Conservation (phyloP, 2,329 filamentous ascomycete species). For the Fusarium subtropicale region DNA sequence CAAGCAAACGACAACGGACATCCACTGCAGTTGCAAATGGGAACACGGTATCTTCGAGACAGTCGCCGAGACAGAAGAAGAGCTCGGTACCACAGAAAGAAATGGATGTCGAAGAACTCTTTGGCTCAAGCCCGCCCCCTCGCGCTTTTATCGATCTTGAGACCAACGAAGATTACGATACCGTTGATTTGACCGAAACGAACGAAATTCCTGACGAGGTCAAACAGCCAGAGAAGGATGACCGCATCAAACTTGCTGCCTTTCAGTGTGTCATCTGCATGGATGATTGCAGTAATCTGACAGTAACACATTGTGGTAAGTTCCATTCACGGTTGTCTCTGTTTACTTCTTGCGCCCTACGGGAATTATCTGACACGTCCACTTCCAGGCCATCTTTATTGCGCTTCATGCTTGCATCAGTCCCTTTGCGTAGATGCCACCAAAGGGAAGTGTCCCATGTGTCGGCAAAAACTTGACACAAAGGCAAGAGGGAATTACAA, state of each 20-base stretch:
- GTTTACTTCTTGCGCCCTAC: background rate
- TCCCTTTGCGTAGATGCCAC: conserved; percentile 67
- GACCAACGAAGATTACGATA: conserved; percentile 43
- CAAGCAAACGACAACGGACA: conserved; percentile 47
- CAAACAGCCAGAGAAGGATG: conserved; percentile 60
- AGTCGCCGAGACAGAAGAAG: conserved; percentile 21
- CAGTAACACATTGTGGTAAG: conserved; percentile 75
- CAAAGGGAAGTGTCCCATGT: conserved; percentile 73
- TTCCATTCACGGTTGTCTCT: conserved; percentile 21
- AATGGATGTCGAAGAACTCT: conserved; percentile 46
- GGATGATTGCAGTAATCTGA: conserved; percentile 69
- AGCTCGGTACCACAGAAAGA: conserved; percentile 20
- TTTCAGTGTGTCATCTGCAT: conserved; percentile 77
- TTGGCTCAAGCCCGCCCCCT: conserved; percentile 40
- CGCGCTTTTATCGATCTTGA: conserved; percentile 28
- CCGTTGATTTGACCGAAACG: conserved; percentile 54
- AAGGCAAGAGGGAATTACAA: conserved; percentile 56
- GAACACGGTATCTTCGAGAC: conserved; percentile 8
- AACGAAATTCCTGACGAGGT: conserved; percentile 59
- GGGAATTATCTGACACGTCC: conserved; percentile 30
- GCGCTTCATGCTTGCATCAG: conserved; percentile 70
- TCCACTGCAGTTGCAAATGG: conserved; percentile 25
- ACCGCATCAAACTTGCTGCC: conserved; percentile 62
- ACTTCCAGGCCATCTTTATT: conserved; percentile 70
- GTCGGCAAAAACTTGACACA: conserved; percentile 68